phyloP scores from a whole-genome alignment of 805 yeast species.

The Candida berthetii region DNA sequence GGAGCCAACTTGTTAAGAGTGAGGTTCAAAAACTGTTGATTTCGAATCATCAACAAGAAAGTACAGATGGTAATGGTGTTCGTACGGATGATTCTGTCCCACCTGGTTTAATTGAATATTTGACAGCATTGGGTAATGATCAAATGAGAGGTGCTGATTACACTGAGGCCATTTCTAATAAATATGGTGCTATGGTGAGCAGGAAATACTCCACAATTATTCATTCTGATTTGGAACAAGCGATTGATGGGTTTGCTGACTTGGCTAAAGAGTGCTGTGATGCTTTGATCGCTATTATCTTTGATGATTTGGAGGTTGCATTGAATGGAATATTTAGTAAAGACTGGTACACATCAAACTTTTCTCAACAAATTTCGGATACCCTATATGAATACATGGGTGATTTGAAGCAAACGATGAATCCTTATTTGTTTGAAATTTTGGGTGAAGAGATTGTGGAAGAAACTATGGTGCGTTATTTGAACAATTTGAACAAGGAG shows the following conservation, averaged over 20 bases:
- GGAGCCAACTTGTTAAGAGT: conserved; percentile 48
- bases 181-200: conserved; percentile 59
- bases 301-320: conserved; percentile 65
- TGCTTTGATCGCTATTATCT: conserved; percentile 52
- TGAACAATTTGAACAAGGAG: conserved; percentile 37
- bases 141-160: conserved; percentile 68
- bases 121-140: conserved; percentile 80
- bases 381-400: conserved; percentile 71
- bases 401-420: conserved; percentile 51
- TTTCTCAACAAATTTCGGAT: conserved; percentile 57
- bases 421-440: conserved; percentile 46
- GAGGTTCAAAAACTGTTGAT: conserved; percentile 38
- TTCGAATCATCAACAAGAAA: conserved; percentile 19
- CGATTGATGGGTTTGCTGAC: conserved; percentile 75
- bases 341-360: conserved; percentile 58
- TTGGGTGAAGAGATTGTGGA: conserved; percentile 48
- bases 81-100: conserved; percentile 40
- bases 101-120: conserved; percentile 77
- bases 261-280: conserved; percentile 61
- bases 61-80: conserved; percentile 26
- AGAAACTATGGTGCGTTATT: conserved; percentile 42
- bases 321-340: conserved; percentile 58
- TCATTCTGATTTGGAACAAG: conserved; percentile 47
- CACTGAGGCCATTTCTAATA: conserved; percentile 62
- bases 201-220: conserved; percentile 58